Base-by-base conservation (phyloP, 441 rosid species). In the Codiaeum variegatum region DNA sequence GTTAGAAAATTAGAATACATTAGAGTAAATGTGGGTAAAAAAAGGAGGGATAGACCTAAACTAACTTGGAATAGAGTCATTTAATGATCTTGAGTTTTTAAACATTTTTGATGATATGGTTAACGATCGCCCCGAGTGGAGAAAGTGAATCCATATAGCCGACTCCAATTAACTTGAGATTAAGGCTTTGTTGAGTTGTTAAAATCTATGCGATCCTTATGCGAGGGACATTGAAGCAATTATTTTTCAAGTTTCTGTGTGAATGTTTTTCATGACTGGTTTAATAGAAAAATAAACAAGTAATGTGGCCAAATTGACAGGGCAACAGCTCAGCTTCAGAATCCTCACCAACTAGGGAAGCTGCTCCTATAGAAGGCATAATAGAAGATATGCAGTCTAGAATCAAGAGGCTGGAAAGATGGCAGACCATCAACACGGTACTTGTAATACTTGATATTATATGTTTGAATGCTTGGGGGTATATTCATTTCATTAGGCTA, bases 371-470 rank as follows among this genome's bases (percentile, higher is more conserved):
- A 69, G 97, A 91, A 76, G 85, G 86, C 46, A 73, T 88, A 23
- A 83, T 93, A 72, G 99, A 96, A 70, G 98, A 92, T 69, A 79
- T 96, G 96, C 98, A 91, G 69, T 82, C 88, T 54, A 82, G 99
- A 79, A 90, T 96, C 65, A 92, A 87, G 80, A 86, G 97, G 81
- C 93, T 91, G 5, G 99, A 96, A 82, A 88, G 95, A 47, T 92
- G 97, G 98, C 94, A 93, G 28, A 76, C 96, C 9, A 89, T 96
- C 64, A 96, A 96, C 75, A 87, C 97, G 88, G 99, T 96, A 89
- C 52, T 34, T 62, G 2, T 21, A 26, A 28, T 54, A 29, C 24
- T 24, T 54, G 7, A 6, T 32, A 28, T 3, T 18, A 55, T 46
- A 56, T 16, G 21, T 24, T 21, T 18, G 51, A 24, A 68, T 42